phyloP scores from a whole-genome alignment of 352 stramenopile genomes.

The Globisporangium megalacanthum region DNA sequence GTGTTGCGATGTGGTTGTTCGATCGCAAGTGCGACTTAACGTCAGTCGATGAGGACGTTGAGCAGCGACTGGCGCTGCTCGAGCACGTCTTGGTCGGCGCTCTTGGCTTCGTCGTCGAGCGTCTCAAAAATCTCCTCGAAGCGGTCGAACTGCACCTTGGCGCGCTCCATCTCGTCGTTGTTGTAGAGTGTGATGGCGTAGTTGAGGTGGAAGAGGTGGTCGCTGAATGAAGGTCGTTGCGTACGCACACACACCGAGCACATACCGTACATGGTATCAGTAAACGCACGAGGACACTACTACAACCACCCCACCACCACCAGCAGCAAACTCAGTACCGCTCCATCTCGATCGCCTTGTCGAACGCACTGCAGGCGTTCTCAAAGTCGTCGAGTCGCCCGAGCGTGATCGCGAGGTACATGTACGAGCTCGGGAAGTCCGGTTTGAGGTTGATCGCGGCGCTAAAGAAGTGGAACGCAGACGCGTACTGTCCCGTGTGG shows the following conservation, averaged over 20 bases:
- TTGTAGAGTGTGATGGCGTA: conserved; percentile 88
- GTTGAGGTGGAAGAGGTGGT: conserved; percentile 87
- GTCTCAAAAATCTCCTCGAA: conserved; percentile 81
- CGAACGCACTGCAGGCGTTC: conserved; percentile 89
- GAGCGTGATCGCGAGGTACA: conserved; percentile 91
- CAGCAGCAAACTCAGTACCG: conserved; percentile 24
- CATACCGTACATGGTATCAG: neutral
- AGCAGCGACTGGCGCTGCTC: conserved; percentile 72
- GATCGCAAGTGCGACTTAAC: no score
- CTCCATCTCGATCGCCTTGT: conserved; percentile 90
- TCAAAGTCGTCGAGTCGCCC: conserved; percentile 89
- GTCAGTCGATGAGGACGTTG: conserved; percentile 56
- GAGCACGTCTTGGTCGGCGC: conserved; percentile 57
- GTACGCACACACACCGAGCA: conserved; percentile 3
- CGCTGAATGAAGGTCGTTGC: conserved; percentile 23
- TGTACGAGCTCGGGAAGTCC: conserved; percentile 88
- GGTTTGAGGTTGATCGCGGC: conserved; percentile 86
- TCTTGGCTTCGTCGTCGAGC: conserved; percentile 64
- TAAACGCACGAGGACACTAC: neutral
- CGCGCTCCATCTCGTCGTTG: conserved; percentile 85
- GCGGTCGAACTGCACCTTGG: conserved; percentile 76
- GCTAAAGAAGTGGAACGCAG: conserved; percentile 92
- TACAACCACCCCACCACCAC: neutral
- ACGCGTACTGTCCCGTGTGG: conserved; percentile 90
- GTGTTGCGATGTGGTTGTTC: no score